Base-by-base conservation (phyloP, 768 basidiomycete genomes). In the Sistotremastrum suecicum region DNA sequence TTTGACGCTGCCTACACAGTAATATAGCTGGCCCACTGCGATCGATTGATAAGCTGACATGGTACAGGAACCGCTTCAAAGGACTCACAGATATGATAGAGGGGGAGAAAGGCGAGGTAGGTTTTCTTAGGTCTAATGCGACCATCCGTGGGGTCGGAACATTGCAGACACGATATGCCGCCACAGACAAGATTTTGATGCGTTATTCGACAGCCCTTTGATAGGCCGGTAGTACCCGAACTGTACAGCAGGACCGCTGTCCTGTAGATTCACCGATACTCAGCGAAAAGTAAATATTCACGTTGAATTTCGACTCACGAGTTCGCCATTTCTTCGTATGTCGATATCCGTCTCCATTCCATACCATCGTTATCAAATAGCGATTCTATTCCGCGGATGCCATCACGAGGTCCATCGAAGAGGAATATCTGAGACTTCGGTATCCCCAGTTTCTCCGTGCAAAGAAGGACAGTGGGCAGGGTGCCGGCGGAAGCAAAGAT, bases 391-490 rank as follows among this genome's bases (percentile, higher is more conserved):
- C 20, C 20, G 20, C 20, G 20, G 20, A 20, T 20, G 20, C 20
- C 20, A 20, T 20, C 20, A 20, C 20, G 20, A 20, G 20, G 20
- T 20, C 20, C 20, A 20, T 48, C 47, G 30, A 48, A 48, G 6
- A 48, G 43, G 34, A 48, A 48, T n/a, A 48, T 32, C 30, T 48
- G 37, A 6, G 38, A 10, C 32, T 41, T n/a, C 3, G 47, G 43
- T 20, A 48, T 48, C 31, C 47, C 43, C 30, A 37, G 42, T 39
- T 48, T 48, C 7, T 39, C 30, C 11, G 47, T 43, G 29, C 47
- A 48, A 9, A 9, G 12, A 6, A 28, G 47, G 7, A 48, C 47
- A 29, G 40, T 34, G 28, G 41, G 43, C 9, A 48, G 38, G 4
- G 42, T 37, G 28, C 44, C 41, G 28, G 11, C n/a, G 20, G 47